phyloP scores from a whole-genome alignment of 2,329 filamentous ascomycete species.

The Cladosporium cucumerinum region DNA sequence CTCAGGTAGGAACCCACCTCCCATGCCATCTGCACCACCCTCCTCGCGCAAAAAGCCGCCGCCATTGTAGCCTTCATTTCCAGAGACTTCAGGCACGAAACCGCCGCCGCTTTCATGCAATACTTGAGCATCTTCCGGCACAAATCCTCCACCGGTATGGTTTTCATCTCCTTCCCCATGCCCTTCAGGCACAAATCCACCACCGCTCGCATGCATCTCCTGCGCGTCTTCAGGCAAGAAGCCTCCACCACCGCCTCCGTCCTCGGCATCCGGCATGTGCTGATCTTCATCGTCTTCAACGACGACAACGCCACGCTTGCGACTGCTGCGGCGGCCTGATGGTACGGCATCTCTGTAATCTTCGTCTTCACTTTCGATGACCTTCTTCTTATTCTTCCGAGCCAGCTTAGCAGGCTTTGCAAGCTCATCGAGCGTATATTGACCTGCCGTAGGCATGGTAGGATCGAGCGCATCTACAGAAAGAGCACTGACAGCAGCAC shows the following conservation, averaged over 20 bases:
- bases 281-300: conserved; percentile 31
- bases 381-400: conserved; percentile 15
- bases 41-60: neutral
- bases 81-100: conserved; percentile 13
- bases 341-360: conserved; percentile 17
- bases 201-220: conserved; percentile 16
- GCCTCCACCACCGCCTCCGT: conserved; percentile 26
- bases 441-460: conserved; percentile 25
- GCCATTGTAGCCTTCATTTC: neutral
- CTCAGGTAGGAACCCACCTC: neutral
- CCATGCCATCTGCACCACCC: neutral
- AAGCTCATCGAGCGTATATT: conserved; percentile 23
- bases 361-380: conserved; percentile 19
- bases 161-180: conserved; percentile 21
- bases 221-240: conserved; percentile 31
- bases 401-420: conserved; percentile 1
- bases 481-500: neutral
- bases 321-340: neutral
- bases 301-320: conserved; percentile 5
- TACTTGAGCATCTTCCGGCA: conserved; percentile 24
- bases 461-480: neutral
- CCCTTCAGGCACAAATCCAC: conserved; percentile 17
- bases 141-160: conserved; percentile 31
- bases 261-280: conserved; percentile 15
- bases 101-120: conserved; percentile 17